These are phyloP conservation scores for Fistulinella cinereoalba DNA, from an alignment of 1,284 basidiomycete species.

Conservation along the genomic window DNA sequence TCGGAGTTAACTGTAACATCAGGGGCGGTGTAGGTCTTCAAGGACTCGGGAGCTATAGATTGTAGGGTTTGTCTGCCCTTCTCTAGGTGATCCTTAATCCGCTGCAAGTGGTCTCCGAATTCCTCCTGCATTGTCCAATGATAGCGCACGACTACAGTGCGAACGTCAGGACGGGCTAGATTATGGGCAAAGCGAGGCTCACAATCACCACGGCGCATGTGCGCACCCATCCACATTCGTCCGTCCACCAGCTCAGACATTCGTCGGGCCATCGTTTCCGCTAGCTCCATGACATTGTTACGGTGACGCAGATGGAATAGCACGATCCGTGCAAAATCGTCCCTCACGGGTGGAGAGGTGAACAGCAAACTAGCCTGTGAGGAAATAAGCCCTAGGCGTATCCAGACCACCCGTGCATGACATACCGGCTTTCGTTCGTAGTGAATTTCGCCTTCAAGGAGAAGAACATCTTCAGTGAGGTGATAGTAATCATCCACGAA, in stretches of 20 bases:
- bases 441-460: slow-evolving; percentile 45
- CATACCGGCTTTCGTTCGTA: slow-evolving; percentile 44
- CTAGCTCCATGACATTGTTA: slow-evolving; percentile 33
- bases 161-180: slow-evolving; percentile 22
- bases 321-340: slow-evolving; percentile 37
- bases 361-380: slow-evolving; percentile 41
- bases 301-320: slow-evolving; percentile 36
- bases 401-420: slow-evolving; percentile 4
- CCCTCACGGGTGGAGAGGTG: slow-evolving; percentile 32
- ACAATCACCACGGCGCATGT: slow-evolving; percentile 51
- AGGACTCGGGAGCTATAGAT: slow-evolving; percentile 16
- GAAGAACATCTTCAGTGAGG: slow-evolving; percentile 37
- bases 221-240: slow-evolving; percentile 45
- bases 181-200: slow-evolving; percentile 17
- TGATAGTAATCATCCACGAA: slow-evolving; percentile 40
- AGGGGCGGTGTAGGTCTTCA: slow-evolving; percentile 32
- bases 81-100: slow-evolving; percentile 36
- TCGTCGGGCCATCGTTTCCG: slow-evolving; percentile 33
- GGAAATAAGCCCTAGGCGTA: slow-evolving; percentile 27
- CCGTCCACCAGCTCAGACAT: slow-evolving; percentile 38
- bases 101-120: slow-evolving; percentile 37
- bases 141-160: slow-evolving; percentile 28
- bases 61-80: slow-evolving; percentile 33
- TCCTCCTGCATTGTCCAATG: slow-evolving; percentile 39
- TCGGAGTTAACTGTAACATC: slow-evolving; percentile 23